A percentile compares a stretch with the other conserved stretches of the same genome.
Conservation (phyloP, 2,329 filamentous ascomycete genomes). For the Alternaria incomplexa region DNA sequence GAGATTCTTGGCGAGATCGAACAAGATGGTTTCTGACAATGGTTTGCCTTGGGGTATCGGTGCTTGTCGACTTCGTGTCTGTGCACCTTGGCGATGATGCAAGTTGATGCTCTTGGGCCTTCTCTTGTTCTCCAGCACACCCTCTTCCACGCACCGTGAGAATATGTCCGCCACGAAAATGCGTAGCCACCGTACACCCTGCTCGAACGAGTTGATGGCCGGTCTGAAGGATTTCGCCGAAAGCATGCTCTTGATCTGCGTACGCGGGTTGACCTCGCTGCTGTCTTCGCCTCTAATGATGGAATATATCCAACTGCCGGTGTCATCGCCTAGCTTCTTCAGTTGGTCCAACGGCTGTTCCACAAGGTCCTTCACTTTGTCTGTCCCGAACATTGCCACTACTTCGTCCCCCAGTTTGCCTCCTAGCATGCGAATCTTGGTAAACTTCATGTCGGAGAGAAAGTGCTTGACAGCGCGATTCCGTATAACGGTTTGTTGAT, state of each 20-base stretch:
- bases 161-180: constrained; percentile 95
- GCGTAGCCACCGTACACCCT: constrained; percentile 82
- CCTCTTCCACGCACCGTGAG: constrained; percentile 87
- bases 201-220: constrained; percentile 76
- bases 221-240: constrained; percentile 95
- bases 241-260: constrained; percentile 96
- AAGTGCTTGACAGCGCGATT: constrained; percentile 83
- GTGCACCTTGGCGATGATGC: constrained; percentile 76
- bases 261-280: constrained; percentile 88
- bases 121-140: constrained; percentile 83
- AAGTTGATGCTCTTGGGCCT: constrained; percentile 85
- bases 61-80: constrained; percentile 75
- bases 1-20: constrained; percentile 76
- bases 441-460: constrained; percentile 84
- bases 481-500: constrained; percentile 91
- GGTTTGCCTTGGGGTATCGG: constrained; percentile 78
- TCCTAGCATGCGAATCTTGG: constrained; percentile 92
- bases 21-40: constrained; percentile 74
- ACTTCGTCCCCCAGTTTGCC: constrained; percentile 93
- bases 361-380: constrained; percentile 77
- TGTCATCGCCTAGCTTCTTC: constrained; percentile 80
- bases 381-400: constrained; percentile 79
- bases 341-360: constrained; percentile 76
- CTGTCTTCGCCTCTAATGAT: constrained; percentile 84
- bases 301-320: constrained; percentile 82